Conservation (phyloP, 2,329 filamentous ascomycete genomes). For the Aspergillus sp. region DNA sequence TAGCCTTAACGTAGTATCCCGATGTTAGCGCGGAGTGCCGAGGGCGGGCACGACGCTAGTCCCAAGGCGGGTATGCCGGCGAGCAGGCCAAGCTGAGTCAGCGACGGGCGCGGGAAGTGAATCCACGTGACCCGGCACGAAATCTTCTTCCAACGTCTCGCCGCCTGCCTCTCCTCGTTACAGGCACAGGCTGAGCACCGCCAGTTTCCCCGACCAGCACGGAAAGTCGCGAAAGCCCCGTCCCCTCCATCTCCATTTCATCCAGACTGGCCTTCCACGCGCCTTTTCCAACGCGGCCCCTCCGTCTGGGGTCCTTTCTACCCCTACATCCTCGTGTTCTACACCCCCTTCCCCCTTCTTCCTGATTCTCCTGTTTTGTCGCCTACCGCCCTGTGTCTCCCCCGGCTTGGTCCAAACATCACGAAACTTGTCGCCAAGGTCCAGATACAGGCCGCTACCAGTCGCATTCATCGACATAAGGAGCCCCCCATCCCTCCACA, state of each 20-base stretch:
- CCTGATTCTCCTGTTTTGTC: slow-evolving; percentile 23
- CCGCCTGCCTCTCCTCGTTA: slow-evolving; percentile 36
- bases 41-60: slow-evolving; percentile 4
- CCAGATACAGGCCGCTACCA: slow-evolving; percentile 25
- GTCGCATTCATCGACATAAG: slow-evolving; percentile 29
- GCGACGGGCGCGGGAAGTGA: neutral
- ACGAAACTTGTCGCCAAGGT: slow-evolving; percentile 38
- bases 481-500: slow-evolving; percentile 22
- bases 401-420: slow-evolving; percentile 32
- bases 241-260: slow-evolving; percentile 43
- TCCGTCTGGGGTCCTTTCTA: slow-evolving; percentile 23
- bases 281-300: slow-evolving; percentile 32
- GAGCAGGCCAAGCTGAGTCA: slow-evolving; percentile 26
- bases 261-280: slow-evolving; percentile 36
- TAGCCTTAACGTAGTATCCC: neutral
- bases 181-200: slow-evolving; percentile 36
- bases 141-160: slow-evolving; percentile 37
- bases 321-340: slow-evolving; percentile 22
- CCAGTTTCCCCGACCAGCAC: slow-evolving; percentile 40
- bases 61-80: slow-evolving; percentile 9
- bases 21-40: neutral
- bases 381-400: slow-evolving; percentile 23
- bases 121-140: slow-evolving; percentile 29
- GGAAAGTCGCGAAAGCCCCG: slow-evolving; percentile 41
- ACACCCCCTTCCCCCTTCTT: slow-evolving; percentile 18